Percentiles rank a stretch among this genome's conserved stretches.
phyloP scores from a whole-genome alignment of 371 early-diverging fungal species.

The Mucor saturninus region DNA sequence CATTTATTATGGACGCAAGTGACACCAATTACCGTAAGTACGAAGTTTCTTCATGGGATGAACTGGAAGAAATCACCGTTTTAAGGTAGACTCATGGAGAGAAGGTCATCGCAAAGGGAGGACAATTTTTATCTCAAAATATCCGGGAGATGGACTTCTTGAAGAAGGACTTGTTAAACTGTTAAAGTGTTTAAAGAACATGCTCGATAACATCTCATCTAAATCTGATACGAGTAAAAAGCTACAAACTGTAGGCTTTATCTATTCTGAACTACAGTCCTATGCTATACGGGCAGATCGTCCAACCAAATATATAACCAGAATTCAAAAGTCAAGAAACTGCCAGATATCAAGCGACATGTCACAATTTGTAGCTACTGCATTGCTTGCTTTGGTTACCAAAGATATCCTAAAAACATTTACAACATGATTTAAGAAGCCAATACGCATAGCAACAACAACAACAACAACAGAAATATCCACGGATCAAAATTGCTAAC shows the following conservation, averaged over 20 bases:
- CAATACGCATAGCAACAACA: constrained; percentile 6
- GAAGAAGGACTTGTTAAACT: constrained; percentile 10
- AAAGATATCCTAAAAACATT: constrained; percentile 20
- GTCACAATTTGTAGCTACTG: constrained; percentile 15
- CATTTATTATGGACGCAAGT: too few species aligned
- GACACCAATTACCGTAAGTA: too few species aligned
- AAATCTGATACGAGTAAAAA: constrained; percentile 3
- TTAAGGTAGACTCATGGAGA: too few species aligned
- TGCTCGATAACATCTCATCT: constrained; percentile 7
- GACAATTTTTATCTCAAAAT: too few species aligned
- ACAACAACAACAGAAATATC: constrained; percentile 24
- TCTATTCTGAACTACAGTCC: constrained; percentile 23
- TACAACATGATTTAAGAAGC: constrained; percentile 19
- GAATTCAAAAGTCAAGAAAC: constrained; percentile 21
- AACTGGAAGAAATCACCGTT: too few species aligned
- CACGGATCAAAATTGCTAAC: constrained; percentile 20
- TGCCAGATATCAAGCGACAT: constrained; percentile 22
- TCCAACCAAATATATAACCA: constrained; percentile 17
- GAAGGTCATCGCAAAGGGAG: too few species aligned
- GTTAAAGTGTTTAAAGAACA: constrained; percentile 12
- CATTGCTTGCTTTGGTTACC: constrained; percentile 15
- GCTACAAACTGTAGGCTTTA: constrained; percentile 14
- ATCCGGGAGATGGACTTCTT: neutral
- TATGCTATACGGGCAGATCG: constrained; percentile 22
- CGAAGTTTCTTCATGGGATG: too few species aligned